Conservation (phyloP, 225 moss, liverwort and hornwort genomes). For the Physcomitrium patens region DNA sequence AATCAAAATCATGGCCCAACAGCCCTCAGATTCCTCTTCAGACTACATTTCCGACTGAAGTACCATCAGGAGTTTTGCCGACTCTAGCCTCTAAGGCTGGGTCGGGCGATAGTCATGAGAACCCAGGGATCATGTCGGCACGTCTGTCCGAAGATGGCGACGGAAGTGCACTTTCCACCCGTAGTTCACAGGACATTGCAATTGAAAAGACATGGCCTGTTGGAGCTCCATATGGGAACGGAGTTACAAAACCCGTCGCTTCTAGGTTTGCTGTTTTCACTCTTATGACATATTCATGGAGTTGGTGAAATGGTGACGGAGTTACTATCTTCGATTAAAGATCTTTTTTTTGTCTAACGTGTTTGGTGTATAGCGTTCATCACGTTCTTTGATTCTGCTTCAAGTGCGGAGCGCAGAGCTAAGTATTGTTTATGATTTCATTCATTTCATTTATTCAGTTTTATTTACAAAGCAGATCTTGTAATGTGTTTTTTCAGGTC, state of each 20-base stretch:
- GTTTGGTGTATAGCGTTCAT: background rate
- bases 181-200: background rate
- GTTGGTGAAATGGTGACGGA: background rate
- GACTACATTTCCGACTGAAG: constrained; percentile 42
- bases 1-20: background rate
- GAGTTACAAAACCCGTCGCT: constrained; percentile 13
- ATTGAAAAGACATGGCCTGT: constrained; percentile 29
- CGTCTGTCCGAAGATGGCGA: constrained; percentile 46
- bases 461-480: constrained; percentile 11
- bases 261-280: constrained; percentile 31
- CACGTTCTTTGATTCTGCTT: background rate
- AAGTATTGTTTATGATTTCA: background rate
- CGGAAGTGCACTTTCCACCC: constrained; percentile 13
- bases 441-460: background rate
- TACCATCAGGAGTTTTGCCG: constrained; percentile 32
- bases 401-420: constrained; percentile 1
- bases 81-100: constrained; percentile 43
- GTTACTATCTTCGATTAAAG: background rate
- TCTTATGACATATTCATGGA: background rate
- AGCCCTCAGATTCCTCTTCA: constrained; percentile 45
- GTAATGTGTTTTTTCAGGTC: constrained; percentile 29
- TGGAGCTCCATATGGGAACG: constrained; percentile 26
- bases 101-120: constrained; percentile 24
- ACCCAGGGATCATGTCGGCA: constrained; percentile 33
- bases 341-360: background rate